These are phyloP conservation scores for Pseudevernia furfuracea DNA, from an alignment of 495 filamentous ascomycete species.

Conservation along the genomic window DNA sequence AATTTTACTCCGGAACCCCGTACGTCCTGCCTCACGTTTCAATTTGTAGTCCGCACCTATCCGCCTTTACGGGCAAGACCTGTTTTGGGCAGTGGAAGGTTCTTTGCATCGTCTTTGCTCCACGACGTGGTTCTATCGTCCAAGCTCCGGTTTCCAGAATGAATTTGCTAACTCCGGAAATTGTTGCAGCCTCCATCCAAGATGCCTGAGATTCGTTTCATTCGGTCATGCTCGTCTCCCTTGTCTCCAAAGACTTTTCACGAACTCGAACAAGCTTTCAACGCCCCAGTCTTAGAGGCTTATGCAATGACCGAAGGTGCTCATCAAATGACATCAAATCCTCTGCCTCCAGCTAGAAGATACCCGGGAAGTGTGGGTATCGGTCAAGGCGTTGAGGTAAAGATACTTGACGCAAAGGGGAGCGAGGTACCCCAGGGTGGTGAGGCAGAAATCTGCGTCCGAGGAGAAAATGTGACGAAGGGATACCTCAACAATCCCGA, in stretches of 20 bases:
- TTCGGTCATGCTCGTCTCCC: constrained; percentile 77
- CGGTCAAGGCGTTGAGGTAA: constrained; percentile 72
- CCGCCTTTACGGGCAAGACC: not conserved
- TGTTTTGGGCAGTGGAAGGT: not conserved
- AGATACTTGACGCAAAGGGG: constrained; percentile 60
- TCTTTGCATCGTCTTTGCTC: not conserved
- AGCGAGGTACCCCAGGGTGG: constrained; percentile 52
- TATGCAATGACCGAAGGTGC: constrained; percentile 91
- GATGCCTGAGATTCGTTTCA: constrained; percentile 70
- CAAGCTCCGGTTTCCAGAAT: not conserved
- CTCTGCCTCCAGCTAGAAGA: constrained; percentile 62
- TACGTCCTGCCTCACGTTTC: not conserved
- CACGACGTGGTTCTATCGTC: not conserved
- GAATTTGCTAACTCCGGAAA: not conserved
- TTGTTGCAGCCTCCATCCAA: constrained; percentile 42
- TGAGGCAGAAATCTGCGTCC: constrained; percentile 74
- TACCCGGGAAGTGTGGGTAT: constrained; percentile 73
- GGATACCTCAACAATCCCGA: constrained; percentile 75
- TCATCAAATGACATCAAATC: constrained; percentile 85
- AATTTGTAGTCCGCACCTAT: not conserved
- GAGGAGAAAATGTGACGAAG: constrained; percentile 69
- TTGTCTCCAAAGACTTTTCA: constrained; percentile 70
- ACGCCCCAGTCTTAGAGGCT: constrained; percentile 75
- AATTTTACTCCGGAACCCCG: constrained; percentile 64
- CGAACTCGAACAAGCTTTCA: constrained; percentile 60